Base-by-base conservation (phyloP, 2,329 filamentous ascomycete genomes). In the Sordariomycetes sp. region DNA sequence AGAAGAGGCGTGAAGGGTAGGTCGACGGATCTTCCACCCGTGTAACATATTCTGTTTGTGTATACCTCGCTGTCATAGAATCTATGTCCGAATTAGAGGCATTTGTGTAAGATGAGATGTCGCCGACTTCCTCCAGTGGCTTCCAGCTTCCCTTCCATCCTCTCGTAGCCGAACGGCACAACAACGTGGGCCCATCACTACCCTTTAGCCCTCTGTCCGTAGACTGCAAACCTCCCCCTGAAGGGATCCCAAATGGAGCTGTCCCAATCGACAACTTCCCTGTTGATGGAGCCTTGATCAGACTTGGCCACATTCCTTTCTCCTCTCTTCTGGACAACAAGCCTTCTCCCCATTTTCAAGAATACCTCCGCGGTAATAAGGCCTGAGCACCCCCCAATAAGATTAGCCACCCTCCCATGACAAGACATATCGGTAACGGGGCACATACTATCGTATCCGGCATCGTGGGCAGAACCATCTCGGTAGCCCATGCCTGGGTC, bases 361-460 rank as follows among this genome's bases (percentile, higher is more conserved):
- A 76, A 73, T 1, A 76, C 65, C 12, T 71, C 65, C 0, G 72
- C 73, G 0, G 75, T 77, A 67, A 77, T 76, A 62, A 64, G 73
- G 59, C 72, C 72, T 71, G 18, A 37, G 40, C n/a, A 14, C 14
- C 3, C n/a, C 1, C 32, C 2, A 50, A 66, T 58, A 63, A 60
- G n/a, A 28, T 56, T 20, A 34, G 25, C 18, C 14, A 14, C 14
- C 25, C 14, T 53, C 32, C 51, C 24, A 40, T n/a, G 22, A 16
- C 46, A 55, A 34, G 35, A 12, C 12, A 20, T 24, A 24, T 20
- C 57, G 5, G 6, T 43, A 32, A 40, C 18, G 3, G n/a, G 22
- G 14, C 10, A 62, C 69, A 64, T 65, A 74, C 80, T 83, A 65
- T 86, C 83, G 61, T 76, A 86, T 14, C 82, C 84, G 6, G 83